Percentiles rank a stretch among this genome's conserved stretches.
Evolutionary conservation across 805 yeast genomes (phyloP).

Genomic region (Zygoascus ofunaensis): DNA sequence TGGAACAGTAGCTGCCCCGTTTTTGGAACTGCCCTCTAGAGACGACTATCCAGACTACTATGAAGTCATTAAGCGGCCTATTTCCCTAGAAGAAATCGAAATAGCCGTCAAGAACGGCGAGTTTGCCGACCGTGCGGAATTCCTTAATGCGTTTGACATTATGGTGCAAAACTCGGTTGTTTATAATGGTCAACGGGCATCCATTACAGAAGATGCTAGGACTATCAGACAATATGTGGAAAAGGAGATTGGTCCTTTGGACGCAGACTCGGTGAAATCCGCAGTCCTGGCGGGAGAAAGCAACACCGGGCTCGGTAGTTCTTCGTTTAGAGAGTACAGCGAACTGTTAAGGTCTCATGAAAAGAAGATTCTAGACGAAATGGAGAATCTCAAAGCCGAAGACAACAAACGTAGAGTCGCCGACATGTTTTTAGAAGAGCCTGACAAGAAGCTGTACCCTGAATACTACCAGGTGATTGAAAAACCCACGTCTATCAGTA

Average conservation of each 20-base stretch:
- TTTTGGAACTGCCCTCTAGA: constrained; percentile 63
- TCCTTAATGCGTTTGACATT: constrained; percentile 52
- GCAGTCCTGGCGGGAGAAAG: not conserved
- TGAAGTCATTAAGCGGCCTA: constrained; percentile 52
- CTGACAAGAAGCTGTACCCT: constrained; percentile 61
- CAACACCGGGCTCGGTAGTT: constrained; percentile 1
- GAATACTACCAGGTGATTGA: constrained; percentile 69
- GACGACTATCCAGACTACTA: constrained; percentile 76
- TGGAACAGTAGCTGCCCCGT: constrained; percentile 20
- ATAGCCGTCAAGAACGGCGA: constrained; percentile 34
- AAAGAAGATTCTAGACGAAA: constrained; percentile 28
- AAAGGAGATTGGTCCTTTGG: constrained; percentile 27
- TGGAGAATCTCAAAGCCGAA: constrained; percentile 35
- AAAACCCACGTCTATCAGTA: constrained; percentile 63
- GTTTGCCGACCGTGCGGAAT: constrained; percentile 28
- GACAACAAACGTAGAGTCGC: constrained; percentile 39
- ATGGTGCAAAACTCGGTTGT: constrained; percentile 63
- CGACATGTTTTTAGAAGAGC: constrained; percentile 68
- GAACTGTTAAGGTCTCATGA: constrained; percentile 18
- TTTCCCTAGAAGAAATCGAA: constrained; percentile 60
- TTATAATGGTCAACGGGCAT: constrained; percentile 58
- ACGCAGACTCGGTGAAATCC: constrained; percentile 27
- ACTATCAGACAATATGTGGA: constrained; percentile 48
- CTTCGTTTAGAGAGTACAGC: not conserved
- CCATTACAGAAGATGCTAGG: constrained; percentile 59